These are phyloP conservation scores for Tephrocybe sp. DNA, from an alignment of 768 basidiomycete species.

Conservation along the genomic window DNA sequence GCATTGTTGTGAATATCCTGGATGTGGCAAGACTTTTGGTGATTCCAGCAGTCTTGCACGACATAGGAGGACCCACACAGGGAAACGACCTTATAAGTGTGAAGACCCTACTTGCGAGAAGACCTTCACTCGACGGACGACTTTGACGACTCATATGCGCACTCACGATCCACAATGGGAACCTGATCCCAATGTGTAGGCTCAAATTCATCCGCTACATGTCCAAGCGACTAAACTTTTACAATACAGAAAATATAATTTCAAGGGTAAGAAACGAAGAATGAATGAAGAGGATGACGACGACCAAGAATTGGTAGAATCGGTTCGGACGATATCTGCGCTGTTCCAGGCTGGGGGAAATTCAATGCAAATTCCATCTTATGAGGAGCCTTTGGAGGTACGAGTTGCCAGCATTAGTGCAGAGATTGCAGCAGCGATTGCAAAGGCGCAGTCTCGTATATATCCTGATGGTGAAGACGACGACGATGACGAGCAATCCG, in stretches of 20 bases:
- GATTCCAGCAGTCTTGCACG: constrained; percentile 92
- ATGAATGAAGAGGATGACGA: constrained; percentile 51
- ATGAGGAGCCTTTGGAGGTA: constrained; percentile 56
- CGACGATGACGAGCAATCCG: constrained; percentile 50
- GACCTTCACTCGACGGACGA: constrained; percentile 85
- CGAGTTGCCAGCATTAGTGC: constrained; percentile 78
- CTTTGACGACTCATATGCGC: constrained; percentile 84
- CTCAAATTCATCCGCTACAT: constrained; percentile 16
- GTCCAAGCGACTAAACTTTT: constrained; percentile 6
- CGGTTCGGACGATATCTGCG: constrained; percentile 73
- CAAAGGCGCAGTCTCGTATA: constrained; percentile 65
- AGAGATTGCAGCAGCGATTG: constrained; percentile 79
- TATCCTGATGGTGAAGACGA: constrained; percentile 52
- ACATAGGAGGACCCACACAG: constrained; percentile 87
- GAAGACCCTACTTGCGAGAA: constrained; percentile 82
- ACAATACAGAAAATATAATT: constrained; percentile 64
- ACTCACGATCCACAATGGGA: constrained; percentile 86
- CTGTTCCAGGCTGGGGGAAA: constrained; percentile 54
- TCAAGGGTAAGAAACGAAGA: constrained; percentile 71
- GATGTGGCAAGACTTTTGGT: constrained; percentile 84
- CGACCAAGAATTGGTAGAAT: constrained; percentile 68
- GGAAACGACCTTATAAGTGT: constrained; percentile 85
- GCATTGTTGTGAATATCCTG: constrained; percentile 87
- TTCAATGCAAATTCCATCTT: constrained; percentile 24
- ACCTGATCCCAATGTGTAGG: constrained; percentile 80